These are phyloP conservation scores for Amanita thiersii DNA, from an alignment of 768 basidiomycete species.

Conservation along the genomic window DNA sequence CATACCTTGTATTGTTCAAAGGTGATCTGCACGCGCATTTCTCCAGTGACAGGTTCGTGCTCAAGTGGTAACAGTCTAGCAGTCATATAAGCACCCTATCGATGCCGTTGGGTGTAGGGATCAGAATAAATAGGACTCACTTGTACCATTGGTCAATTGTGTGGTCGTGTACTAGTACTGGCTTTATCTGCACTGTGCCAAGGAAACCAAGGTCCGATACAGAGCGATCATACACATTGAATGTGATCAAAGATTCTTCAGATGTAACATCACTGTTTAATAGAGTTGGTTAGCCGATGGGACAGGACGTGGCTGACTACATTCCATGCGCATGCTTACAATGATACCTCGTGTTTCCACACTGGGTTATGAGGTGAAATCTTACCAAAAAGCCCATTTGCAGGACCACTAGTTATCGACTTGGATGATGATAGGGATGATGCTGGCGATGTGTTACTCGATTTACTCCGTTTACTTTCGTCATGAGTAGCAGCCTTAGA, in stretches of 20 bases:
- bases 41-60: constrained; percentile 80
- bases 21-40: constrained; percentile 90
- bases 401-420: constrained; percentile 22
- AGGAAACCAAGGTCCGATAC: constrained; percentile 81
- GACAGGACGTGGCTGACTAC: constrained; percentile 3
- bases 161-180: constrained; percentile 84
- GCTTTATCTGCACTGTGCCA: constrained; percentile 87
- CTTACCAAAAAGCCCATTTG: constrained; percentile 50
- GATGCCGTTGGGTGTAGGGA: constrained; percentile 10
- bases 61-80: constrained; percentile 66
- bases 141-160: constrained; percentile 97
- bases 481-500: constrained; percentile 33
- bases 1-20: constrained; percentile 86
- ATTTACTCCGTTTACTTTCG: constrained; percentile 28
- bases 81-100: constrained; percentile 4
- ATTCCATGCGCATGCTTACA: constrained; percentile 51
- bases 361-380: constrained; percentile 82
- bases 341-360: constrained; percentile 99
- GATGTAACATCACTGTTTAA: constrained; percentile 84
- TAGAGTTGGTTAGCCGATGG: neutral
- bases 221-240: constrained; percentile 90
- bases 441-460: constrained; percentile 36
- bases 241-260: constrained; percentile 70
- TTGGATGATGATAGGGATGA: constrained; percentile 28
- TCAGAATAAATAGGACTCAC: constrained; percentile 37